Evolutionary conservation across 768 basidiomycete genomes (phyloP).

Genomic region (Epithele typhae): DNA sequence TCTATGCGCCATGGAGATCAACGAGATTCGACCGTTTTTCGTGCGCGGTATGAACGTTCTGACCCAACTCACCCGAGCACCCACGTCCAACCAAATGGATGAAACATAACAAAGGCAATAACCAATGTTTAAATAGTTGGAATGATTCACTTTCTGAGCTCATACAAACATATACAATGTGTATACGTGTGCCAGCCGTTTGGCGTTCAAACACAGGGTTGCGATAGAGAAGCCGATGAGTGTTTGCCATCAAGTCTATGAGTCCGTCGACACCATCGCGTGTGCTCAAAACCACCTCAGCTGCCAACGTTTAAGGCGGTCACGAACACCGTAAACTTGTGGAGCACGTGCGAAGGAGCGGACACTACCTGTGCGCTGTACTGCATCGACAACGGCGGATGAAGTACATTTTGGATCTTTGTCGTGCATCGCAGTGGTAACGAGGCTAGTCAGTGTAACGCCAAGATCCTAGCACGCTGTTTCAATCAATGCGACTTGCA

Average conservation of each 20-base stretch:
- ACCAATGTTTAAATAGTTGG: too few relatives aligned
- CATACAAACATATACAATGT: too few relatives aligned
- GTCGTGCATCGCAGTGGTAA: conserved; percentile 16
- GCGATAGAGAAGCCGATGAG: conserved; percentile 31
- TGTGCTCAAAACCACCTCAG: conserved; percentile 39
- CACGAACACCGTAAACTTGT: too few relatives aligned
- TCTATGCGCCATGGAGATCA: conserved; percentile 87
- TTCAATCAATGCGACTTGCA: neutral
- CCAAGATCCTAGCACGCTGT: conserved; percentile 15
- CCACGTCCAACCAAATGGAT: conserved; percentile 9
- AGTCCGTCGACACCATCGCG: conserved; percentile 30
- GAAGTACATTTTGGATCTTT: conserved; percentile 10
- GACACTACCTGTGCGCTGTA: conserved; percentile 8
- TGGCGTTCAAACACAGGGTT: too few relatives aligned
- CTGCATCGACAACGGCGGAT: conserved; percentile 6
- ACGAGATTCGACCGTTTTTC: conserved; percentile 90
- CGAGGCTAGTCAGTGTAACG: conserved; percentile 13
- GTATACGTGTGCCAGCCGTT: too few relatives aligned
- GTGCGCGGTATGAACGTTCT: conserved; percentile 75
- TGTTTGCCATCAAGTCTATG: conserved; percentile 25
- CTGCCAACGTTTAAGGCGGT: too few relatives aligned
- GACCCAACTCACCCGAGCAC: conserved; percentile 44
- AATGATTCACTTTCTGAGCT: too few relatives aligned
- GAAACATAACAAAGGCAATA: conserved; percentile 3
- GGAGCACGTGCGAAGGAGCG: conserved; percentile 14